Evolutionary conservation across 805 yeast species (phyloP).

Genomic region (Ogataea dorogensis): DNA sequence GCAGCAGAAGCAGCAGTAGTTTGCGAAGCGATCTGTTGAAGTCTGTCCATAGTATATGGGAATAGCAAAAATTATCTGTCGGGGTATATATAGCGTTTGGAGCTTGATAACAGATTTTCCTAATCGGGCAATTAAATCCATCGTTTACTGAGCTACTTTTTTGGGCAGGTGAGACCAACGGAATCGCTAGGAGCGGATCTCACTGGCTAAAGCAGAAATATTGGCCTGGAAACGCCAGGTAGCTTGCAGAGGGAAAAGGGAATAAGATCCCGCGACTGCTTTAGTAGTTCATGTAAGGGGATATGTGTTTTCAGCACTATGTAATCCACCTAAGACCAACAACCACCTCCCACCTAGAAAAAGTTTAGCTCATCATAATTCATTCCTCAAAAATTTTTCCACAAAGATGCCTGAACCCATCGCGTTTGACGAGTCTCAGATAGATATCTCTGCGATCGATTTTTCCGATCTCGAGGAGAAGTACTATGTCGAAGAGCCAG

Average conservation of each 20-base stretch:
- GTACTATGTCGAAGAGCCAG: constrained; percentile 57
- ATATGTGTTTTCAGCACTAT: too few relatives aligned
- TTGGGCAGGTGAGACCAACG: constrained; percentile 15
- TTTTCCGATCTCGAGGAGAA: constrained; percentile 83
- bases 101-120: constrained; percentile 14
- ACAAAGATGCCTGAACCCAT: constrained; percentile 24
- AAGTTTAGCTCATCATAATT: not conserved
- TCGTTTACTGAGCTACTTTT: constrained; percentile 9
- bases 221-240: too few relatives aligned
- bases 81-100: constrained; percentile 4
- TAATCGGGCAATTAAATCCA: constrained; percentile 16
- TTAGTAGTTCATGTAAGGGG: not conserved
- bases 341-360: not conserved
- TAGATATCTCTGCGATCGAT: constrained; percentile 63
- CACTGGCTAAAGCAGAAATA: too few relatives aligned
- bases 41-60: constrained; percentile 53
- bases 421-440: constrained; percentile 33
- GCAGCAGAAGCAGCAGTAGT: constrained; percentile 54
- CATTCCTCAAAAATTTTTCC: constrained; percentile 4
- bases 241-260: too few relatives aligned
- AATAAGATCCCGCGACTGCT: not conserved
- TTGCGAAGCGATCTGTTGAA: constrained; percentile 61
- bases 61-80: not conserved
- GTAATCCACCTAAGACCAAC: constrained; percentile 1
- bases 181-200: too few relatives aligned